These are phyloP conservation scores for Symbiodinium natans DNA, from an alignment of 73 alveolate species.

Conservation along the genomic window DNA sequence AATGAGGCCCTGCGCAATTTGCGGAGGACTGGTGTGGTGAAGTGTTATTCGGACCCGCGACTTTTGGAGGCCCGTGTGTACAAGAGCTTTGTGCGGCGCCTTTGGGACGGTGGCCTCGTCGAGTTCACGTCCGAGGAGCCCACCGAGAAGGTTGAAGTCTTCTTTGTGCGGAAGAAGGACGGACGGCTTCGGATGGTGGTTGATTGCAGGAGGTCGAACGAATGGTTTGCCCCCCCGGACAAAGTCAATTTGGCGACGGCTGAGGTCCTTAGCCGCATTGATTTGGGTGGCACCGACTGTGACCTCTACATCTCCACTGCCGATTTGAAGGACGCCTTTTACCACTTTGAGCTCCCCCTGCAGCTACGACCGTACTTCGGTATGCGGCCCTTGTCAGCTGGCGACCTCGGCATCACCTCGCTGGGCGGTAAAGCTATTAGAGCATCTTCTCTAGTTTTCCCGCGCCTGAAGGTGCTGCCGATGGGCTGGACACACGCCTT, in stretches of 20 bases:
- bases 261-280: background rate
- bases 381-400: background rate
- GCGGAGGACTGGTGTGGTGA: background rate
- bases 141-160: background rate
- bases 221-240: background rate
- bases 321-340: conserved; percentile 34
- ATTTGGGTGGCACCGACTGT: background rate
- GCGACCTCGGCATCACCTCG: background rate
- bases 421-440: background rate
- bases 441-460: background rate
- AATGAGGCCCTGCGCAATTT: background rate
- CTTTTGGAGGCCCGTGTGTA: background rate
- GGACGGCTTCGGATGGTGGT: background rate
- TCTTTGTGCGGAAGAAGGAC: background rate
- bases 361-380: conserved; percentile 12
- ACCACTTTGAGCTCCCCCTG: background rate
- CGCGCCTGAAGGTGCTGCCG: conserved; percentile 10
- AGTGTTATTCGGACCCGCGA: background rate
- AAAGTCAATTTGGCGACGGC: background rate
- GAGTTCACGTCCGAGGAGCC: background rate
- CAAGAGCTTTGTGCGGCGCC: background rate
- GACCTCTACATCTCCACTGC: background rate
- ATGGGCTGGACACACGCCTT: conserved; percentile 41
- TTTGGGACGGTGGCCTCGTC: background rate
- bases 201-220: conserved; percentile 25